phyloP scores from a whole-genome alignment of 345 rosid genomes.

The Xanthoceras sorbifolium region DNA sequence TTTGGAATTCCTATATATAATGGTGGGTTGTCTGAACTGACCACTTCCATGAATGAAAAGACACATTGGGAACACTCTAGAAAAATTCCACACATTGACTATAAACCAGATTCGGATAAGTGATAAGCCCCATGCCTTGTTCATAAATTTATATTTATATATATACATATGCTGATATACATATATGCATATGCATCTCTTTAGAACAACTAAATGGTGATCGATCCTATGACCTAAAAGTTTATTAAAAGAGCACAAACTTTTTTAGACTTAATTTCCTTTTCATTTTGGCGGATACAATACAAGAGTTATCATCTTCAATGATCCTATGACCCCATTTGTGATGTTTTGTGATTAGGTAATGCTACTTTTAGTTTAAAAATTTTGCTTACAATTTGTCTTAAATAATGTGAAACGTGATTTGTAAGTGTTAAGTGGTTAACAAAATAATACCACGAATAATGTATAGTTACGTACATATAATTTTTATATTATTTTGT shows the following conservation, averaged over 20 bases:
- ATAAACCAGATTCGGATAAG: constrained; percentile 22
- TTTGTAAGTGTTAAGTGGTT: too few species aligned
- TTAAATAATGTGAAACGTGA: too few species aligned
- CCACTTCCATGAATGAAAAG: constrained; percentile 25
- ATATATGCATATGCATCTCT: background rate
- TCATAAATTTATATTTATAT: background rate
- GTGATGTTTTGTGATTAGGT: too few species aligned
- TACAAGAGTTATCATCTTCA: constrained; percentile 25
- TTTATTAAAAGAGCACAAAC: constrained; percentile 20
- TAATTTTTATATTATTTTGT: too few species aligned
- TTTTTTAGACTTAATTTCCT: background rate
- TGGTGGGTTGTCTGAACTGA: background rate
- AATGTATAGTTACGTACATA: too few species aligned
- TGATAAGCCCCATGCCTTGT: constrained; percentile 21
- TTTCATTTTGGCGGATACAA: constrained; percentile 17
- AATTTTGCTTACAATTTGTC: too few species aligned
- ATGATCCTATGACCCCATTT: background rate
- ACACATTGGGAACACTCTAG: constrained; percentile 1
- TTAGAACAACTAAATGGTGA: background rate
- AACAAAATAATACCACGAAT: too few species aligned
- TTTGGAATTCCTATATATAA: background rate
- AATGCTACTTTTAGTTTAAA: too few species aligned
- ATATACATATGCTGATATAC: too few species aligned
- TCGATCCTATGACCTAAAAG: constrained; percentile 16
- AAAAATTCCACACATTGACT: constrained; percentile 18